These are phyloP conservation scores for Thelonectria rubi DNA, from an alignment of 2,329 filamentous ascomycete genomes.

Conservation along the genomic window DNA sequence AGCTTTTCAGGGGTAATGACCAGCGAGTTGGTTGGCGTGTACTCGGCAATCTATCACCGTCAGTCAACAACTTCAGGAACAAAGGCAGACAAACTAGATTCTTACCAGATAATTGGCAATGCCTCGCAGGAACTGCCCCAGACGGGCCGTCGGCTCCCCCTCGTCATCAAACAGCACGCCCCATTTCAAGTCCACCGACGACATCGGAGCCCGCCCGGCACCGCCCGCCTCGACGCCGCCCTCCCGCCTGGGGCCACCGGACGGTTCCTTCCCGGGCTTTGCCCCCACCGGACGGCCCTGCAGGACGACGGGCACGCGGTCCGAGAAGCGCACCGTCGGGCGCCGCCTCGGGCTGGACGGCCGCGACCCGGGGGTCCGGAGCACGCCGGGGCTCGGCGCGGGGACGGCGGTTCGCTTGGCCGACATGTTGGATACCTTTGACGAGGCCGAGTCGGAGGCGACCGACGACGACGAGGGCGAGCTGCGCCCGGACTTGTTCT, in stretches of 20 bases:
- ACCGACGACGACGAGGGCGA: conserved; percentile 33
- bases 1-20: conserved; percentile 82
- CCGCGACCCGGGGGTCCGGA: conserved; percentile 7
- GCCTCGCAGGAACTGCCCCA: conserved; percentile 76
- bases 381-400: not conserved
- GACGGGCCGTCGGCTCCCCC: conserved; percentile 71
- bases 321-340: conserved; percentile 46
- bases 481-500: conserved; percentile 24
- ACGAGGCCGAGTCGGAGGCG: conserved; percentile 34
- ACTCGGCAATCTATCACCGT: conserved; percentile 44
- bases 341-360: conserved; percentile 32
- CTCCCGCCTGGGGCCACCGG: conserved; percentile 14
- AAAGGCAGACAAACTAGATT: too few species aligned
- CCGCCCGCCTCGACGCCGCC: conserved; percentile 4
- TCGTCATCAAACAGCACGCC: conserved; percentile 75
- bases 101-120: conserved; percentile 77
- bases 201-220: conserved; percentile 24
- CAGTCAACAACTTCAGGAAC: not conserved
- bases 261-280: conserved; percentile 13
- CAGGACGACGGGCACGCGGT: conserved; percentile 41
- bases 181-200: conserved; percentile 77
- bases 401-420: conserved; percentile 19
- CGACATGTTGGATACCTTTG: conserved; percentile 22
- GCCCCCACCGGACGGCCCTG: conserved; percentile 29
- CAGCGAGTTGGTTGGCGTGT: conserved; percentile 51